Evolutionary conservation across 129 eudicot genomes (phyloP), one percentile per base, ranked within the genome.

Genomic region (Arctium minus): DNA sequence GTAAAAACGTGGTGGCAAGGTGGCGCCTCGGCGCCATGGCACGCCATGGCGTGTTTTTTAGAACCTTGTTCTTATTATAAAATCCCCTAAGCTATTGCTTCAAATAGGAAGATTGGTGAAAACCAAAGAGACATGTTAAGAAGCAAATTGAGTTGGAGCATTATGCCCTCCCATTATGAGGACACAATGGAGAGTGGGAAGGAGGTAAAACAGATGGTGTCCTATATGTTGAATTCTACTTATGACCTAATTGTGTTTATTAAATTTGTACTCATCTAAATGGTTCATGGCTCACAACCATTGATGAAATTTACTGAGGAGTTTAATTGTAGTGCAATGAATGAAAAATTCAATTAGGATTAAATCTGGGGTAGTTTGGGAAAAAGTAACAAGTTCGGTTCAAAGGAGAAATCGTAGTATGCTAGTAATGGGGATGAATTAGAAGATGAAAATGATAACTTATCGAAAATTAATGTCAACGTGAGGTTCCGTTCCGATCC

Each of bases 301-400:
- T 88, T 91, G 87, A 79, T 89, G 70, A 89, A 87, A 79, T 94
- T 94, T 80, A 91, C 93, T 0, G 98, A 94, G 84, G 98, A 94
- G 33, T 94, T 94, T 79, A 97, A 94, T 88, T 94, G 92, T 44
- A 86, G 37, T 78, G 98, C 98, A 29, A 94, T 94, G 98, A 94
- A 94, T 88, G 98, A 94, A 82, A 94, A 92, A 70, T 94, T 94
- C 76, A 94, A 92, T 40, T 92, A 94, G 78, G 98, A 94, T 81
- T 97, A 94, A 91, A 93, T 94, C 12, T 94, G 98, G 98, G 98
- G 98, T 79, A 88, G 88, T 71, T 88, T 92, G 37, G 98, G 98
- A 60, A 93, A 92, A 84, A 88, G 90, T 75, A 90, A 83, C 86
- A 86, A 74, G 76, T 82, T 88, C 9, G 69, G 82, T 77, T 73